Conservation (phyloP, 2,329 filamentous ascomycete species). For the Cadophora gregata region DNA sequence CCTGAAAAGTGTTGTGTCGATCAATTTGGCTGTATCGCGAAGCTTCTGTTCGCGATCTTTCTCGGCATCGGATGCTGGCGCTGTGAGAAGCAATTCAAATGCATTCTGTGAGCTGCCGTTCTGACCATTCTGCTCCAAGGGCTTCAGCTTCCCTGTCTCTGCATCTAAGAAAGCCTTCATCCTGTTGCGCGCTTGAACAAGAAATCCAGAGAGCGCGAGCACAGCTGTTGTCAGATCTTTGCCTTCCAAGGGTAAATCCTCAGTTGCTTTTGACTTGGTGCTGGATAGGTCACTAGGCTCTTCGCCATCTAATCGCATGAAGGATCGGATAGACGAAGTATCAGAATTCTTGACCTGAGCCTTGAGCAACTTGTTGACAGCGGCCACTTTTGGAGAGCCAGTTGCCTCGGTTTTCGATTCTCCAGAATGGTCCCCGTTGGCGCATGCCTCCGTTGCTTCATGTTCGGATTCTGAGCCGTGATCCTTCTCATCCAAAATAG, state of each 20-base stretch:
- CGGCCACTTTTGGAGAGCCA: constrained; percentile 44
- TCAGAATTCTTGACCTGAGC: constrained; percentile 50
- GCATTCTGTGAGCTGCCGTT: constrained; percentile 55
- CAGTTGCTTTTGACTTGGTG: constrained; percentile 52
- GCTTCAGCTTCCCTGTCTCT: constrained; percentile 65
- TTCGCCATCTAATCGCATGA: constrained; percentile 55
- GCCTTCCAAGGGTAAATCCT: constrained; percentile 68
- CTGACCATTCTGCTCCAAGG: constrained; percentile 46
- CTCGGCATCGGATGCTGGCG: constrained; percentile 46
- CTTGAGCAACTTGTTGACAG: constrained; percentile 49
- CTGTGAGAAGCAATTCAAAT: constrained; percentile 62
- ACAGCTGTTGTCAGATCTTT: constrained; percentile 85
- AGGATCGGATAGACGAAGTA: constrained; percentile 63
- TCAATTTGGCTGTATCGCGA: constrained; percentile 77
- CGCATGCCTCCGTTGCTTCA: constrained; percentile 46
- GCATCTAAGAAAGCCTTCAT: constrained; percentile 68
- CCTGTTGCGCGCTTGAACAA: constrained; percentile 80
- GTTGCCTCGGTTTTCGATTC: constrained; percentile 31
- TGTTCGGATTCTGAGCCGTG: constrained; percentile 50
- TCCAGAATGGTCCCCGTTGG: constrained; percentile 47
- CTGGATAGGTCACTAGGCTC: constrained; percentile 62
- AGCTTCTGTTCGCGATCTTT: constrained; percentile 74
- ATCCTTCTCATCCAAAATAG: constrained; percentile 59
- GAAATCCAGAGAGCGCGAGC: constrained; percentile 82
- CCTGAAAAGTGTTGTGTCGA: constrained; percentile 93